Base-by-base conservation (phyloP, 2,329 filamentous ascomycete species). In the Aureobasidium musti region DNA sequence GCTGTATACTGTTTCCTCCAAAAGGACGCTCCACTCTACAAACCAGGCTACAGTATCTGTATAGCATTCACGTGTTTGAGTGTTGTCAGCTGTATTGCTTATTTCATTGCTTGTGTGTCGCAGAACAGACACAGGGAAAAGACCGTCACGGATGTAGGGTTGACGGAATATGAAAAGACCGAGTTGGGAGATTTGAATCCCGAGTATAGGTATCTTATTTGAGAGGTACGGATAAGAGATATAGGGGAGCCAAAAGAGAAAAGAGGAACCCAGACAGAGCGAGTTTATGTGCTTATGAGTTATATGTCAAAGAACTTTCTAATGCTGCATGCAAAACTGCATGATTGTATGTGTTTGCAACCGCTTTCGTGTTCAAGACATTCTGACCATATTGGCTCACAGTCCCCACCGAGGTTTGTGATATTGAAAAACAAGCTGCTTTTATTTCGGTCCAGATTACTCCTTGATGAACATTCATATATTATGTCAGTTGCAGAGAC, bases 21-120 rank as follows among this genome's bases (percentile, higher is more conserved):
- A 6, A 78, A 78, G 63, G 91, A 97, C 74, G 84, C 85, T 1
- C 91, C 91, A 0, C 73, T 77, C 26, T 96, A 89, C 77, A 84
- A 80, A 7, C 87, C 83, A 0, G 93, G 92, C 0, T 96, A 95
- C 77, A 84, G 83, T 64, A 92, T 97, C 69, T 89, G 87, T 73
- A 82, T 96, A 5, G 86, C 83, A 0, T 96, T 96, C 73, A 84
- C 89, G 10, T 84, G 86, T 60, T 74, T 97, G 35, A 89, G 87
- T 63, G 86, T 85, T 19, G 71, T 88, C 3, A 82, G 85, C 13
- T 90, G 87, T 71, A 75, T 80, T 19, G 65, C 82, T 0, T 94
- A 94, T 73, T 85, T 83, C 1, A 69, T 83, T 4, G 83, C 82
- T 1, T 87, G 90, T 67, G 78, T 77, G 70, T 75, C 76, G 68